Conservation (phyloP, 345 rosid genomes). For the Salix caprea region DNA sequence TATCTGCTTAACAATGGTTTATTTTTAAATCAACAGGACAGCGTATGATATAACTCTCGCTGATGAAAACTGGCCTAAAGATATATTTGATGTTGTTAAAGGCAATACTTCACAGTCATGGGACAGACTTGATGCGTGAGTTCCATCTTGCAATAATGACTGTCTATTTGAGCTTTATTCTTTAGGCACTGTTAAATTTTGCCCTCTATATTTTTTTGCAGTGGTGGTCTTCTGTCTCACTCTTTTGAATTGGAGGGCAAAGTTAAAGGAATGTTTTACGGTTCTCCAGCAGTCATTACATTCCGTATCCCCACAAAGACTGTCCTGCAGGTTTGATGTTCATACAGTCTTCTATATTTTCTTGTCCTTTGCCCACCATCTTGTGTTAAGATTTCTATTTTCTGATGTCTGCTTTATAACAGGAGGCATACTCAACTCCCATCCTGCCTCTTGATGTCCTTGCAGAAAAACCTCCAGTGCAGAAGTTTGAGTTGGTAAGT, state of each 20-base stretch:
- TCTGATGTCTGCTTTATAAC: constrained; percentile 18
- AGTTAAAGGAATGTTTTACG: constrained; percentile 65
- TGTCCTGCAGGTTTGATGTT: constrained; percentile 60
- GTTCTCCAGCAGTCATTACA: constrained; percentile 82
- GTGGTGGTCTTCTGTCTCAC: constrained; percentile 76
- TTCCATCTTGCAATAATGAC: constrained; percentile 7
- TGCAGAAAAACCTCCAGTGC: constrained; percentile 71
- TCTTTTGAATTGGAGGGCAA: constrained; percentile 84
- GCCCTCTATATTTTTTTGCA: constrained; percentile 28
- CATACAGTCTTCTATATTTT: not conserved
- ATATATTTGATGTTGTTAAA: constrained; percentile 48
- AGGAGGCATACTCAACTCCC: constrained; percentile 86
- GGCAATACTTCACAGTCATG: constrained; percentile 80
- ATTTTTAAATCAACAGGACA: constrained; percentile 41
- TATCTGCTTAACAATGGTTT: not conserved
- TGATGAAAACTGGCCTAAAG: constrained; percentile 70
- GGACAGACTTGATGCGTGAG: constrained; percentile 98
- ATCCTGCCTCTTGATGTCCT: constrained; percentile 77
- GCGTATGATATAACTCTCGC: constrained; percentile 71
- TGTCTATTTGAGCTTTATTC: not conserved
- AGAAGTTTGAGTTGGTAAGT: constrained; percentile 62
- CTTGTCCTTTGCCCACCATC: not conserved
- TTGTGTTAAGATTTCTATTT: not conserved
- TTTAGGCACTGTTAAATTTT: not conserved
- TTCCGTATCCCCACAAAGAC: constrained; percentile 88